Evolutionary conservation across 345 rosid genomes (phyloP).

Genomic region (Aethionema arabicum): DNA sequence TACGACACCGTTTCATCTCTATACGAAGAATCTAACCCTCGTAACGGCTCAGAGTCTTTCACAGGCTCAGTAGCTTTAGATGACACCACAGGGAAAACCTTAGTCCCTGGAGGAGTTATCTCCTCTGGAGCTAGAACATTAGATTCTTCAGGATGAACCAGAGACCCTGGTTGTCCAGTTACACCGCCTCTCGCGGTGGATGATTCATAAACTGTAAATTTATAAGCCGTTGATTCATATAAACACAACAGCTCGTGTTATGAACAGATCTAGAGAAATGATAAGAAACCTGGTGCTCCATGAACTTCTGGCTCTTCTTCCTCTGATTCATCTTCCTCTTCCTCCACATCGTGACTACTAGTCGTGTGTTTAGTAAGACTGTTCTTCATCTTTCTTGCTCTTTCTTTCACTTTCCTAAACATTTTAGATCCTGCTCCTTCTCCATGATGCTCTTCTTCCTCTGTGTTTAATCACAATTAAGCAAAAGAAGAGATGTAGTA

Average conservation of each 20-base stretch:
- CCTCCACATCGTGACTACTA: slow-evolving; percentile 57
- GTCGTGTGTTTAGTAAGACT: slow-evolving; percentile 54
- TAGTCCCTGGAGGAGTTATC: slow-evolving; percentile 33
- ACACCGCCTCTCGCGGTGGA: slow-evolving; percentile 29
- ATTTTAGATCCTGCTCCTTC: slow-evolving; percentile 58
- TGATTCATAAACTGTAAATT: slow-evolving; percentile 30
- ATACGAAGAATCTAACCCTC: slow-evolving; percentile 1
- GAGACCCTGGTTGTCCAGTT: slow-evolving; percentile 30
- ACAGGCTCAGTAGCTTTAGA: slow-evolving; percentile 19
- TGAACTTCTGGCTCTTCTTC: slow-evolving; percentile 53
- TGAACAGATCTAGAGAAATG: background rate
- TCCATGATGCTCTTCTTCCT: slow-evolving; percentile 49
- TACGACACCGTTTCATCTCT: slow-evolving; percentile 18
- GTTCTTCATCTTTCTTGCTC: slow-evolving; percentile 76
- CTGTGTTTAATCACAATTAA: slow-evolving; percentile 27
- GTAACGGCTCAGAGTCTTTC: slow-evolving; percentile 5
- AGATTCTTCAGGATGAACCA: slow-evolving; percentile 28
- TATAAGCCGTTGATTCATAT: slow-evolving; percentile 1
- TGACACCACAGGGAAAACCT: slow-evolving; percentile 26
- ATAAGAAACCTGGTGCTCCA: slow-evolving; percentile 46
- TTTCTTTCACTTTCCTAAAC: slow-evolving; percentile 70
- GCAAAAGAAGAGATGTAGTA: background rate
- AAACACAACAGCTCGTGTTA: background rate
- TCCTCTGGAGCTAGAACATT: slow-evolving; percentile 32
- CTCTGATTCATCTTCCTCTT: slow-evolving; percentile 57